phyloP scores from a whole-genome alignment of 352 stramenopile genomes.

The Phytophthora ramorum region DNA sequence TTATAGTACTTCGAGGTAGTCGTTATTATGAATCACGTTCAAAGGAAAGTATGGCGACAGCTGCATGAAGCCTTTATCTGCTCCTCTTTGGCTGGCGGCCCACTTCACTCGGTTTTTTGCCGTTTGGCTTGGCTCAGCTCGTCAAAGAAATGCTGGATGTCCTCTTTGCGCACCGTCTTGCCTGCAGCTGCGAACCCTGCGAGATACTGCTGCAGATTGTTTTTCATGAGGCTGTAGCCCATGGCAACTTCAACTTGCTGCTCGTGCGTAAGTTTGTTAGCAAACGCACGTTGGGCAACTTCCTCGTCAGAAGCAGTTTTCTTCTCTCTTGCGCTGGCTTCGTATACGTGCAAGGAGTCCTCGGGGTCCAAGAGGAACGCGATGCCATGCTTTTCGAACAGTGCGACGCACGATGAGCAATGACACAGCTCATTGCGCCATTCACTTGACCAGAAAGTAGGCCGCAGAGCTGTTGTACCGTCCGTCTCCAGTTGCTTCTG shows the following conservation, averaged over 20 bases:
- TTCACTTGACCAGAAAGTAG: constrained; percentile 74
- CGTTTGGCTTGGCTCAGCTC: constrained; percentile 60
- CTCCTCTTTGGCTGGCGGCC: background rate
- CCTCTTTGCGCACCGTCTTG: constrained; percentile 74
- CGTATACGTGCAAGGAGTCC: constrained; percentile 73
- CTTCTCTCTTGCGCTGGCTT: constrained; percentile 50
- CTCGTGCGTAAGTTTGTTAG: constrained; percentile 65
- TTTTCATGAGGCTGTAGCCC: constrained; percentile 79
- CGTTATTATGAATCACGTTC: constrained; percentile 13
- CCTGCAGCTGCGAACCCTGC: constrained; percentile 58
- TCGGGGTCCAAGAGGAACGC: constrained; percentile 68
- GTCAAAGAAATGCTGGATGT: constrained; percentile 79
- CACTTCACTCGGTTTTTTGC: constrained; percentile 50
- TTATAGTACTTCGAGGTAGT: constrained; percentile 13
- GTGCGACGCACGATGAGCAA: constrained; percentile 56
- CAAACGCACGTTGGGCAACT: constrained; percentile 55
- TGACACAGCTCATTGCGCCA: constrained; percentile 67
- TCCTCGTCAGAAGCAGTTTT: constrained; percentile 50
- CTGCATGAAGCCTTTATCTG: constrained; percentile 4
- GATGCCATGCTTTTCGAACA: constrained; percentile 59
- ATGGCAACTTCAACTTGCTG: constrained; percentile 81
- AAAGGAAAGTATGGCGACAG: constrained; percentile 8
- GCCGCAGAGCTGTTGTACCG: constrained; percentile 29
- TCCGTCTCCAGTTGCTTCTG: constrained; percentile 33
- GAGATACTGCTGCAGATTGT: constrained; percentile 71